Percentiles rank a stretch among this genome's conserved stretches.
These are phyloP conservation scores for Polyrhizophydium stewartii DNA, from an alignment of 371 early-diverging fungal species.

Conservation along the genomic window DNA sequence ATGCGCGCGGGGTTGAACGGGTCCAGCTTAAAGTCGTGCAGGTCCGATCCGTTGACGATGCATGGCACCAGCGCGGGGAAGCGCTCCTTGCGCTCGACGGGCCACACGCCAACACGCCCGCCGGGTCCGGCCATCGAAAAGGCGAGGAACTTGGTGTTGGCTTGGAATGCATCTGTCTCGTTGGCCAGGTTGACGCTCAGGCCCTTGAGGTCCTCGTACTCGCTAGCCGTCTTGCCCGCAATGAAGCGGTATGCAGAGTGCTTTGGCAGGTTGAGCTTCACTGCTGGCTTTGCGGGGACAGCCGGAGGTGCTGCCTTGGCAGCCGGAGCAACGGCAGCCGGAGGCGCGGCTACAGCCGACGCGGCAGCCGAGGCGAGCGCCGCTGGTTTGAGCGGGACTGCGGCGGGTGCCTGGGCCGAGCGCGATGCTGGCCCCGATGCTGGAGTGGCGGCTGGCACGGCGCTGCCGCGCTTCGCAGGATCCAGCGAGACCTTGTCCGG, in stretches of 20 bases:
- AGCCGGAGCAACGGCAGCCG: neutral
- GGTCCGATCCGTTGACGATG: constrained; percentile 21
- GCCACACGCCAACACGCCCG: constrained; percentile 71
- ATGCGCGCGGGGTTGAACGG: constrained; percentile 62
- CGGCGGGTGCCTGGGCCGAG: constrained; percentile 5
- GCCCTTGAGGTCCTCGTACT: constrained; percentile 61
- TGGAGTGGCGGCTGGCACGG: neutral
- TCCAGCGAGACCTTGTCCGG: constrained; percentile 60
- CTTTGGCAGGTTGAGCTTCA: constrained; percentile 15
- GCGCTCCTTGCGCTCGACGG: constrained; percentile 61
- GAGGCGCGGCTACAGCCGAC: constrained; percentile 5
- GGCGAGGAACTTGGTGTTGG: constrained; percentile 58
- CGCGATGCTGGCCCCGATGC: constrained; percentile 4
- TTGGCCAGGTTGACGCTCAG: constrained; percentile 63
- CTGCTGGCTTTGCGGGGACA: neutral
- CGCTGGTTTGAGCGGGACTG: constrained; percentile 12
- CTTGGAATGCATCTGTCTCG: constrained; percentile 43
- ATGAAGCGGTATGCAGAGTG: constrained; percentile 67
- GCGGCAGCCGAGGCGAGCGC: constrained; percentile 5
- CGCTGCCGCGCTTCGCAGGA: constrained; percentile 28
- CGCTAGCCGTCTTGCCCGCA: constrained; percentile 53
- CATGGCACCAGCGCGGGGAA: constrained; percentile 58
- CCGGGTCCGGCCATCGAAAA: constrained; percentile 74
- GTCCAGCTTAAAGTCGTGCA: constrained; percentile 59
- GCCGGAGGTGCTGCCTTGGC: too few relatives aligned